Percentiles rank a stretch among this genome's conserved stretches.
Conservation (phyloP, 139 green algal genomes). For the Coelastrella sp. region DNA sequence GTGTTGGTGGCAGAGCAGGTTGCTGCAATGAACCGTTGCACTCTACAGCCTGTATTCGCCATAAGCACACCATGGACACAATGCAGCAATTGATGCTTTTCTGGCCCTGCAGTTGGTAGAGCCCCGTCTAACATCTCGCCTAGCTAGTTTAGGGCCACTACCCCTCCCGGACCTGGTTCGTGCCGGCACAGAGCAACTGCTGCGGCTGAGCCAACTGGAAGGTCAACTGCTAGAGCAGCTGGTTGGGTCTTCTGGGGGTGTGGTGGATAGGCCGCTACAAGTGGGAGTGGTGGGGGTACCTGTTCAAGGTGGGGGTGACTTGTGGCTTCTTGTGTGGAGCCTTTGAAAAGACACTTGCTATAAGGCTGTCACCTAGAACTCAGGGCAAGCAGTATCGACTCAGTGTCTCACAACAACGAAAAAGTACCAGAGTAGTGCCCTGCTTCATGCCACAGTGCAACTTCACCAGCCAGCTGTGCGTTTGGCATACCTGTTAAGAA, state of each 20-base stretch:
- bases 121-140: constrained; percentile 59
- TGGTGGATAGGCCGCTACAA: constrained; percentile 88
- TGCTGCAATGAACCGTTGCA: too few relatives aligned
- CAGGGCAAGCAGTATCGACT: too few relatives aligned
- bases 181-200: constrained; percentile 77
- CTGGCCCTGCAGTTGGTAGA: constrained; percentile 76
- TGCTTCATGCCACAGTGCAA: too few relatives aligned
- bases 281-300: background rate
- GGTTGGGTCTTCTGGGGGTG: constrained; percentile 83
- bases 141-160: constrained; percentile 54
- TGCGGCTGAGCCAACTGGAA: constrained; percentile 84
- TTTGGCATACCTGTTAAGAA: too few relatives aligned
- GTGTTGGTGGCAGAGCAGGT: too few relatives aligned
- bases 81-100: background rate
- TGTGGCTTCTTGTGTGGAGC: background rate
- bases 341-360: too few relatives aligned
- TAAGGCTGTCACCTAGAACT: too few relatives aligned
- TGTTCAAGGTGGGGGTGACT: background rate
- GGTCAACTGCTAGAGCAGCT: constrained; percentile 91
- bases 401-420: too few relatives aligned
- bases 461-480: too few relatives aligned
- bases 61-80: background rate
- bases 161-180: constrained; percentile 80
- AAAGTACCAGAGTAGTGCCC: too few relatives aligned
- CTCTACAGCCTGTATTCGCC: too few relatives aligned